Percentiles rank a stretch among this genome's conserved stretches.
Evolutionary conservation across 805 yeast genomes (phyloP).

Genomic region (Schwanniomyces vanrijiae): DNA sequence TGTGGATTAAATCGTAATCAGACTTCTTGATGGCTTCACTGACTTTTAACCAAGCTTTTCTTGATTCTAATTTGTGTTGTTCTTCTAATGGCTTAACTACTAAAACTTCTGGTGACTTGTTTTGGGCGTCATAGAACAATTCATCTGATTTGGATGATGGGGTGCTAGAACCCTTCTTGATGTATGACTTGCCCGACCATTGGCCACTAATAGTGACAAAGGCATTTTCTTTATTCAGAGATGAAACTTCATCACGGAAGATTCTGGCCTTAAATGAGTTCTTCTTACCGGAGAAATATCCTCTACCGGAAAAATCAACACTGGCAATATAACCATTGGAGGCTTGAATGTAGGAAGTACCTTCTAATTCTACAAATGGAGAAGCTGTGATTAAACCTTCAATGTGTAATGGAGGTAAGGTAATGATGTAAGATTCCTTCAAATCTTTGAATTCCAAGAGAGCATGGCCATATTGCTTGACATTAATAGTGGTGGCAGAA

Average conservation of each 20-base stretch:
- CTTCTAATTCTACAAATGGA: conserved; percentile 94
- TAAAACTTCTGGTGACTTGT: conserved; percentile 52
- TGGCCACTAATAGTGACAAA: conserved; percentile 83
- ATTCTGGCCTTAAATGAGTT: conserved; percentile 88
- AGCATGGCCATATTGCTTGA: conserved; percentile 93
- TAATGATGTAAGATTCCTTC: conserved; percentile 69
- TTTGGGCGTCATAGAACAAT: conserved; percentile 63
- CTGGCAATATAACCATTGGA: conserved; percentile 73
- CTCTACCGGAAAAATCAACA: conserved; percentile 86
- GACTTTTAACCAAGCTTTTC: conserved; percentile 87
- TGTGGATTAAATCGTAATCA: conserved; percentile 72
- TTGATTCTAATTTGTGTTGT: conserved; percentile 79
- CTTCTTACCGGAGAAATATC: conserved; percentile 94
- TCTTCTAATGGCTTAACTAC: conserved; percentile 77
- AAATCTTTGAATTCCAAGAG: conserved; percentile 61
- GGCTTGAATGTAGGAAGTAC: conserved; percentile 79
- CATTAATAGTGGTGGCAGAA: conserved; percentile 74
- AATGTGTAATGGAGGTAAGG: conserved; percentile 93
- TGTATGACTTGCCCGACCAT: conserved; percentile 80
- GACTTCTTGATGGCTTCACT: conserved; percentile 81
- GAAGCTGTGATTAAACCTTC: conserved; percentile 90
- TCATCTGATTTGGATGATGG: conserved; percentile 45
- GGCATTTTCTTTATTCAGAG: conserved; percentile 57
- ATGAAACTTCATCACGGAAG: conserved; percentile 50
- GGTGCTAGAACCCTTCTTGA: conserved; percentile 55